phyloP scores from a whole-genome alignment of 2,329 filamentous ascomycete genomes.

The Trichoderma gracile region DNA sequence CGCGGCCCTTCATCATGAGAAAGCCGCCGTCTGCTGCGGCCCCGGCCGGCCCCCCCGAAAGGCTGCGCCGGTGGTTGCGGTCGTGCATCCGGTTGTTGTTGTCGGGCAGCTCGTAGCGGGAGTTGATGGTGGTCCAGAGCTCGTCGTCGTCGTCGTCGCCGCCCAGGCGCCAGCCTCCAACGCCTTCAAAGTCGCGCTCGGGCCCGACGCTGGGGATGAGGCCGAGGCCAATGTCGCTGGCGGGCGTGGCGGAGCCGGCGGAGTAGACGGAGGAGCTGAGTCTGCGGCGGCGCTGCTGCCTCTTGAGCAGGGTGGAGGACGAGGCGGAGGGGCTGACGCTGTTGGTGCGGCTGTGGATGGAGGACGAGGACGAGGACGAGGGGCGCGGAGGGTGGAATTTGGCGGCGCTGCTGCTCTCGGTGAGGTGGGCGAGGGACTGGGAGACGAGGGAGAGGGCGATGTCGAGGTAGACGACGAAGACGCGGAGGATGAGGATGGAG shows the following conservation, averaged over 20 bases:
- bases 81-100: constrained; percentile 38
- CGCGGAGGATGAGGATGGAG: constrained; percentile 60
- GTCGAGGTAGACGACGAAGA: constrained; percentile 64
- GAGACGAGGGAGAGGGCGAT: constrained; percentile 59
- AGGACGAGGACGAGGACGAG: constrained; percentile 30
- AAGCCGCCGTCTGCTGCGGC: constrained; percentile 45
- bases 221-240: constrained; percentile 42
- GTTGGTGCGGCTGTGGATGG: constrained; percentile 28
- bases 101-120: constrained; percentile 53
- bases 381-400: constrained; percentile 35
- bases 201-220: constrained; percentile 52
- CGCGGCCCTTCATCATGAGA: constrained; percentile 48
- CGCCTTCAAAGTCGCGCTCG: constrained; percentile 59
- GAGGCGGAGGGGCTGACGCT: constrained; percentile 26
- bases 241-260: constrained; percentile 38
- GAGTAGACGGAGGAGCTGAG: constrained; percentile 38
- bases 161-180: constrained; percentile 58
- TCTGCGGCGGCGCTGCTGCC: constrained; percentile 38
- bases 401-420: constrained; percentile 37
- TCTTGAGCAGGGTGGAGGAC: constrained; percentile 27
- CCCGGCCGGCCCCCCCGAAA: constrained; percentile 41
- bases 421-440: constrained; percentile 47
- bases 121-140: constrained; percentile 55
- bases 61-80: constrained; percentile 47
- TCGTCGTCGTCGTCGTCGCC: constrained; percentile 42